Evolutionary conservation across 352 stramenopile genomes (phyloP).

Genomic region (Phytopythium delawarense): DNA sequence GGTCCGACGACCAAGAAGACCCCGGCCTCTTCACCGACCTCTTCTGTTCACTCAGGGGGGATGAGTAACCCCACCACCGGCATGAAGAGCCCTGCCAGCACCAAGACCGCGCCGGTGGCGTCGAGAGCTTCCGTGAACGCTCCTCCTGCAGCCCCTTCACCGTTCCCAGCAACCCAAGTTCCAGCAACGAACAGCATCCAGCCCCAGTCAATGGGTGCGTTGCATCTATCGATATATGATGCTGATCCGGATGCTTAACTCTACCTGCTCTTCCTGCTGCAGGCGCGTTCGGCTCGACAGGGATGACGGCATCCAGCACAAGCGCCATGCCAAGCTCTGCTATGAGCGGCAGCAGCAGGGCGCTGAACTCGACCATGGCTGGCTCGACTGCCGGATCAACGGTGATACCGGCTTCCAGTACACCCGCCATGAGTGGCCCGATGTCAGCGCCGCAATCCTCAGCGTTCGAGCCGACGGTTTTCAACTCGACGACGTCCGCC

Average conservation of each 20-base stretch:
- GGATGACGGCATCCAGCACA: neutral
- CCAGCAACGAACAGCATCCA: neutral
- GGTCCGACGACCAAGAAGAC: neutral
- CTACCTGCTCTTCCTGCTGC: neutral
- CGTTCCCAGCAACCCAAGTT: neutral
- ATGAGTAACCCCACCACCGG: neutral
- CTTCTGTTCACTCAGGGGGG: neutral
- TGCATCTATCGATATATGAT: neutral
- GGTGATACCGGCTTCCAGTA: neutral
- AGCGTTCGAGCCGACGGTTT: neutral
- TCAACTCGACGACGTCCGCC: conserved; percentile 1
- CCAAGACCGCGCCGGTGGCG: neutral
- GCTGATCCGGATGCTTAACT: neutral
- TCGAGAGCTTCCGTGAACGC: neutral
- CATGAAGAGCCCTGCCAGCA: neutral
- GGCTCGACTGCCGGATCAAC: neutral
- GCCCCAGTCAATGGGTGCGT: neutral
- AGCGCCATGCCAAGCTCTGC: neutral
- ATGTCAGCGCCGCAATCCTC: neutral
- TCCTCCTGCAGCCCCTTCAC: neutral
- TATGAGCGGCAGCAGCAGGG: neutral
- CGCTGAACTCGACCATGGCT: neutral
- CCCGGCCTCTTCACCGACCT: neutral
- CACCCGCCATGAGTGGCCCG: neutral
- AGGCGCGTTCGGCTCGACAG: neutral